Evolutionary conservation across 495 filamentous ascomycete species (phyloP).

Genomic region (Pseudomonodictys pantanalensis): DNA sequence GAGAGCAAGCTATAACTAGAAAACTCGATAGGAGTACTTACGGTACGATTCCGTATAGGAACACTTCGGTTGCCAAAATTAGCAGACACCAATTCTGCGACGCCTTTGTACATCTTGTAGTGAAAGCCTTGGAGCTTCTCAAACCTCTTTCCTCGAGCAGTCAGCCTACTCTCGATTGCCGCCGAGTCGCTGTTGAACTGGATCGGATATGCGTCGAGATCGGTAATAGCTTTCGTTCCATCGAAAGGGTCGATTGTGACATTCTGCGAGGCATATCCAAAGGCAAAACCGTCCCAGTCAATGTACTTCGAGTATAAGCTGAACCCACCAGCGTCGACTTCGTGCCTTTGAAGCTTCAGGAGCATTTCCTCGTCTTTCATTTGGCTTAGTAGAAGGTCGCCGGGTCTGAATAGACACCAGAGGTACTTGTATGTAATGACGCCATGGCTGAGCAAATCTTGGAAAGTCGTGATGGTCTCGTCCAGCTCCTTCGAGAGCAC

Average conservation of each 20-base stretch:
- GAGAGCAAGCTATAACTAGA: too few species aligned
- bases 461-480: conserved; percentile 51
- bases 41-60: not conserved
- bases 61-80: conserved; percentile 2
- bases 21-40: not conserved
- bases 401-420: conserved; percentile 55
- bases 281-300: conserved; percentile 57
- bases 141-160: conserved; percentile 37
- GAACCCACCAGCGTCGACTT: conserved; percentile 35
- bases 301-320: conserved; percentile 45
- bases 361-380: conserved; percentile 41
- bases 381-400: conserved; percentile 41
- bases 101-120: conserved; percentile 55
- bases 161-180: conserved; percentile 36
- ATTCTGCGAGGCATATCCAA: conserved; percentile 49
- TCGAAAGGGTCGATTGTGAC: conserved; percentile 48
- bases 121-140: conserved; percentile 54
- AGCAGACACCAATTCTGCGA: conserved; percentile 8
- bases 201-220: conserved; percentile 56
- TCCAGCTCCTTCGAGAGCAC: conserved; percentile 58
- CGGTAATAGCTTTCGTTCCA: conserved; percentile 56
- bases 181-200: conserved; percentile 50
- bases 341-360: conserved; percentile 37
- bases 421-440: conserved; percentile 59
- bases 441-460: conserved; percentile 55